Conservation (phyloP, 306 rosid species). For the Mimosa bimucronata region DNA sequence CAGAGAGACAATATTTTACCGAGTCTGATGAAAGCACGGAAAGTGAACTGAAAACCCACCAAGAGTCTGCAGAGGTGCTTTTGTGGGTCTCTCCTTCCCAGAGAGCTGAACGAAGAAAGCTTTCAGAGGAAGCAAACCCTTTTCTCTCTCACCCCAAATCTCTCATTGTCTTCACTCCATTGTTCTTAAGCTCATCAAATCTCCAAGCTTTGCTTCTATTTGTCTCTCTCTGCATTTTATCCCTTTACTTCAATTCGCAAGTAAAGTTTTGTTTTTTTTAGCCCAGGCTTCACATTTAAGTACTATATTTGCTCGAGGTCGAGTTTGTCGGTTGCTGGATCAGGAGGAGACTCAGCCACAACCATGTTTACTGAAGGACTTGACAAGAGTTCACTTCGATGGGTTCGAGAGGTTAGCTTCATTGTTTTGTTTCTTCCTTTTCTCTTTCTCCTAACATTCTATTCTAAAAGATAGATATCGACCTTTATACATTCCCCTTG, state of each 20-base stretch:
- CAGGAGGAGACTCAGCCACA: constrained; percentile 41
- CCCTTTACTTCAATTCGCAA: constrained; percentile 24
- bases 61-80: not conserved
- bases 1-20: not conserved
- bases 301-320: not conserved
- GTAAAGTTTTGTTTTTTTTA: not conserved
- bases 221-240: constrained; percentile 7
- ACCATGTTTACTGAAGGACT: constrained; percentile 89
- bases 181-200: constrained; percentile 28
- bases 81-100: constrained; percentile 5
- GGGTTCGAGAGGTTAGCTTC: constrained; percentile 80
- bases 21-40: not conserved
- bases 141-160: constrained; percentile 16
- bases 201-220: constrained; percentile 24
- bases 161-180: not conserved
- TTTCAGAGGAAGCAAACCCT: constrained; percentile 40
- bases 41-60: not conserved
- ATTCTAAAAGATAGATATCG: not conserved
- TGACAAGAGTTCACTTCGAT: constrained; percentile 77
- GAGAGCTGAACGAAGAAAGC: constrained; percentile 32
- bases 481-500: not conserved
- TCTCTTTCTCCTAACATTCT: not conserved
- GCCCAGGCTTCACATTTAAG: not conserved
- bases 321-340: constrained; percentile 8
- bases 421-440: constrained; percentile 3